These are phyloP conservation scores for Annulohypoxylon bovei DNA, from an alignment of 495 filamentous ascomycete species.

Conservation along the genomic window DNA sequence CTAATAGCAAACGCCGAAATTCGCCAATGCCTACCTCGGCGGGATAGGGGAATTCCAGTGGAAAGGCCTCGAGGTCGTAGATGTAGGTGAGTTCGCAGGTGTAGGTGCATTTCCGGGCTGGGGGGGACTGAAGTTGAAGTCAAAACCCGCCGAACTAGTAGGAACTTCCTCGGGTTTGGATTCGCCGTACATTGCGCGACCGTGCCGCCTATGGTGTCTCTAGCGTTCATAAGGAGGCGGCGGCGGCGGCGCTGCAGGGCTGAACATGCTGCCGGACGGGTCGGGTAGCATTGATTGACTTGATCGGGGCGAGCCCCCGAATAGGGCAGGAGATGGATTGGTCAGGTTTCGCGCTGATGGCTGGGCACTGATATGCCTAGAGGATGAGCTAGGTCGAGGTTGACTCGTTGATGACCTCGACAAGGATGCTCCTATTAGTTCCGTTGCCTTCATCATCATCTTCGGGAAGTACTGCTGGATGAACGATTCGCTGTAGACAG, in stretches of 20 bases:
- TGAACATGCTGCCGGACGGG: background rate
- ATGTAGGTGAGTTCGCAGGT: no score
- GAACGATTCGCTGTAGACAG: conserved; percentile 56
- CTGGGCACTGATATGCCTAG: background rate
- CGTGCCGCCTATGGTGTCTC: background rate
- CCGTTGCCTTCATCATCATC: conserved; percentile 56
- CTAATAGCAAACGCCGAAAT: background rate
- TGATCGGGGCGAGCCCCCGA: background rate
- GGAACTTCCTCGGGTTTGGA: background rate
- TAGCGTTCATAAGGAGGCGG: background rate
- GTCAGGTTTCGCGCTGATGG: background rate
- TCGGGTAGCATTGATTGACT: background rate
- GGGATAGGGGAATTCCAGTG: no score
- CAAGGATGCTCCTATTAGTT: conserved; percentile 30
- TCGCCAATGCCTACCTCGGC: background rate
- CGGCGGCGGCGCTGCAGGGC: background rate
- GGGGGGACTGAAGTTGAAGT: no score
- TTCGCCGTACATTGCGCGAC: no score
- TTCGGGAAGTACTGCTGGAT: conserved; percentile 60
- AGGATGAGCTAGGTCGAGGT: background rate
- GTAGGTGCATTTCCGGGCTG: no score
- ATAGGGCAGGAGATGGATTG: background rate
- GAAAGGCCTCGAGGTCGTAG: no score
- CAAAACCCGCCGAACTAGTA: no score
- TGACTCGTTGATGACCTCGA: background rate